Conservation (phyloP, 129 eudicot genomes). For the Dittrichia graveolens region DNA sequence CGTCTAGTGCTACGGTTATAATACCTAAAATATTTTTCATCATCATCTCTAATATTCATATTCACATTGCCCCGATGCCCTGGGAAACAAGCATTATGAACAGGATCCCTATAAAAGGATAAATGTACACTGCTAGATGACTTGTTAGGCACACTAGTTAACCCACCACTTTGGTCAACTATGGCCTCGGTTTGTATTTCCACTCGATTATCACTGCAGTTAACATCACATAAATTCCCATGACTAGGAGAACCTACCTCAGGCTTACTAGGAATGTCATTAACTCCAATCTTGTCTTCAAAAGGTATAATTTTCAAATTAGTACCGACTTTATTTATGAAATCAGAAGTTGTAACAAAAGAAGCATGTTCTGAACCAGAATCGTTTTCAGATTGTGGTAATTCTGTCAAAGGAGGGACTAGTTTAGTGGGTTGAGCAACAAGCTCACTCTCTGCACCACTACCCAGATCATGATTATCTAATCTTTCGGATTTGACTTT, state of each 20-base stretch:
- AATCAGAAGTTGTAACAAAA: conserved; percentile 40
- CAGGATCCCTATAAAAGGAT: conserved; percentile 55
- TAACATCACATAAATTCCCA: conserved; percentile 37
- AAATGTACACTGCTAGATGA: conserved; percentile 65
- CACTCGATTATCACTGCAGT: conserved; percentile 33
- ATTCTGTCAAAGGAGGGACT: conserved; percentile 35
- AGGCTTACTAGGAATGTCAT: conserved; percentile 22
- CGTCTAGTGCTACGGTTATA: conserved; percentile 50
- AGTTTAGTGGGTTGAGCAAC: conserved; percentile 45
- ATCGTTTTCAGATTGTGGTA: conserved; percentile 44
- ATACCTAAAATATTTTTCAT: conserved; percentile 73
- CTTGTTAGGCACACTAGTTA: conserved; percentile 40
- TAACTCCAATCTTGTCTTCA: conserved; percentile 32
- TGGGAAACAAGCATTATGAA: conserved; percentile 50
- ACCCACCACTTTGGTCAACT: conserved; percentile 39
- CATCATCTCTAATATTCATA: conserved; percentile 82
- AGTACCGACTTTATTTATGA: conserved; percentile 35
- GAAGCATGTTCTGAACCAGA: conserved; percentile 50
- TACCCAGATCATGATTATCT: conserved; percentile 73
- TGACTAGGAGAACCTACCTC: conserved; percentile 31
- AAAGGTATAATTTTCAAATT: conserved; percentile 34
- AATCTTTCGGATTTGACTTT: conserved; percentile 44
- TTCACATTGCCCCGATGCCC: conserved; percentile 67
- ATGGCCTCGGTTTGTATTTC: conserved; percentile 35
- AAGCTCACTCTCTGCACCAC: conserved; percentile 70